A percentile compares a stretch with the other conserved stretches of the same genome.
Conservation (phyloP, 2,329 filamentous ascomycete genomes). For the Aspergillus latus region DNA sequence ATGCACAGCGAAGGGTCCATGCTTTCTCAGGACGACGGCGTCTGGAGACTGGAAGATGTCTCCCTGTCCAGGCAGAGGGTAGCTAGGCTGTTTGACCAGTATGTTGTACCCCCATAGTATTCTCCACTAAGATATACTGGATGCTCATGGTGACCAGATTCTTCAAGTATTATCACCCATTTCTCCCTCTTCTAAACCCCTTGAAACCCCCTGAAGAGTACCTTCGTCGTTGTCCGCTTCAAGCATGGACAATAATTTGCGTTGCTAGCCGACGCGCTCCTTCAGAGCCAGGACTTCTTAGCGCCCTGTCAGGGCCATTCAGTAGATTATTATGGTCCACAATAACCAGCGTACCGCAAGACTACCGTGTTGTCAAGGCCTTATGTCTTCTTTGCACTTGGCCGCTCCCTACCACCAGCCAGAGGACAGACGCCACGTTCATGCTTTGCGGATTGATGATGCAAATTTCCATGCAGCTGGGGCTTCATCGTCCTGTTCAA, state of each 20-base stretch:
- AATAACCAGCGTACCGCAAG: slow-evolving; percentile 58
- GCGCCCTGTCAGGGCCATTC: slow-evolving; percentile 51
- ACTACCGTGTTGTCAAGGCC: slow-evolving; percentile 63
- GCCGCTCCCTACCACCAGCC: slow-evolving; percentile 62
- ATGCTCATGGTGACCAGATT: slow-evolving; percentile 45
- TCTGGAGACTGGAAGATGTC: slow-evolving; percentile 53
- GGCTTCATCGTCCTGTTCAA: slow-evolving; percentile 62
- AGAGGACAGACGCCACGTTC: slow-evolving; percentile 62
- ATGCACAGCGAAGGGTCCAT: slow-evolving; percentile 36
- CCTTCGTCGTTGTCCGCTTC: slow-evolving; percentile 56
- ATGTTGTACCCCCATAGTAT: slow-evolving; percentile 6
- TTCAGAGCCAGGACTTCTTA: slow-evolving; percentile 54
- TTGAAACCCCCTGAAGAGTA: slow-evolving; percentile 56
- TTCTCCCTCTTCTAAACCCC: slow-evolving; percentile 61
- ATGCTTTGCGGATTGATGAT: slow-evolving; percentile 66
- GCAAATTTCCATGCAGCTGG: slow-evolving; percentile 64
- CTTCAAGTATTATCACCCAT: slow-evolving; percentile 63
- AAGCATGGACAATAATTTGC: slow-evolving; percentile 65
- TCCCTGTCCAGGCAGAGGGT: slow-evolving; percentile 40
- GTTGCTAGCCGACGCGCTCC: slow-evolving; percentile 61
- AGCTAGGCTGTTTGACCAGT: slow-evolving; percentile 47
- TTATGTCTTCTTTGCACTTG: slow-evolving; percentile 63
- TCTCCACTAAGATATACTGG: neutral
- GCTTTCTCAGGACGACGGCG: slow-evolving; percentile 39
- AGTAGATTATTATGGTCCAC: slow-evolving; percentile 61